phyloP scores from a whole-genome alignment of 371 early-diverging fungal species.

The Antonospora locustae region DNA sequence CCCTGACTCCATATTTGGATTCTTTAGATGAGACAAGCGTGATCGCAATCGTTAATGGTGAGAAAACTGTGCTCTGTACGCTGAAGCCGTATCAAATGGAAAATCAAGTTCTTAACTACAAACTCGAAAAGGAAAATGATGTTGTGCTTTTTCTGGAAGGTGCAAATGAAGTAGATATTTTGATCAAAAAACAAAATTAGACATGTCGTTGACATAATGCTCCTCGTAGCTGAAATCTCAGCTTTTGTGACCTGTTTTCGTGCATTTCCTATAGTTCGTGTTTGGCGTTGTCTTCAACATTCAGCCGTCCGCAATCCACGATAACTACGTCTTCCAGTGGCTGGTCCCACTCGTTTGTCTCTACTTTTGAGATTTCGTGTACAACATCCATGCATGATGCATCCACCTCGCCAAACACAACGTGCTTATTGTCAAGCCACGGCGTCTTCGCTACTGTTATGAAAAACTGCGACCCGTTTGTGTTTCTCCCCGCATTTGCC shows the following conservation, averaged over 20 bases:
- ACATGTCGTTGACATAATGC: slow-evolving; percentile 11
- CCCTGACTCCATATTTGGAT: too few relatives aligned
- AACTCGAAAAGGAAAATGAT: too few relatives aligned
- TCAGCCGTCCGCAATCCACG: slow-evolving; percentile 9
- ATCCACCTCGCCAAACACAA: slow-evolving; percentile 81
- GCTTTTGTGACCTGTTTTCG: background rate
- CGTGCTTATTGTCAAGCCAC: slow-evolving; percentile 83
- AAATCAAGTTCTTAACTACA: too few relatives aligned
- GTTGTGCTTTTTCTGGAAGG: too few relatives aligned
- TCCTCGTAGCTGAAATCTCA: slow-evolving; percentile 18
- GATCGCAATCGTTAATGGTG: too few relatives aligned
- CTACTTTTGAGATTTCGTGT: slow-evolving; percentile 64
- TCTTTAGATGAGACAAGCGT: too few relatives aligned
- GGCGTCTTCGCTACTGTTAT: slow-evolving; percentile 76
- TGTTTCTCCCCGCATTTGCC: slow-evolving; percentile 85
- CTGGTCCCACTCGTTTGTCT: slow-evolving; percentile 60
- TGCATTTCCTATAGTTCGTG: slow-evolving; percentile 6
- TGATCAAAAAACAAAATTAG: too few relatives aligned
- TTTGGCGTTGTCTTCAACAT: slow-evolving; percentile 11
- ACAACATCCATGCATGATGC: slow-evolving; percentile 74
- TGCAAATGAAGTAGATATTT: too few relatives aligned
- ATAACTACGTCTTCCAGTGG: slow-evolving; percentile 37
- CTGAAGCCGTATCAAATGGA: too few relatives aligned
- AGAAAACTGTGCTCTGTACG: too few relatives aligned
- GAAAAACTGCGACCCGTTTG: slow-evolving; percentile 95